These are phyloP conservation scores for Venturia oleaginea DNA, from an alignment of 2,329 filamentous ascomycete species.

Conservation along the genomic window DNA sequence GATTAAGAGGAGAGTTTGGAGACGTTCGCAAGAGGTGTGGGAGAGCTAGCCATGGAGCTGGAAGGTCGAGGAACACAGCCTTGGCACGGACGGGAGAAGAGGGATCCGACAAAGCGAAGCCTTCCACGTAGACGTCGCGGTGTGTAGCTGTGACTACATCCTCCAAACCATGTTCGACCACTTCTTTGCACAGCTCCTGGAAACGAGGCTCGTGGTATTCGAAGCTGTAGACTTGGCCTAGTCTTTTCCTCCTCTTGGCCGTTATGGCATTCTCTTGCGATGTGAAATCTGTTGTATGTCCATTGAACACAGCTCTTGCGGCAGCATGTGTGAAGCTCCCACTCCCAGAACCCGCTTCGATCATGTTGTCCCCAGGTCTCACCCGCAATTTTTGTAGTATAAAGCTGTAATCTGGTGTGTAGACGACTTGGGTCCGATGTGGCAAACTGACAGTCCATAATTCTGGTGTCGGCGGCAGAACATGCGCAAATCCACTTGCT, in stretches of 20 bases:
- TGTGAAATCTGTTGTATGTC: constrained; percentile 42
- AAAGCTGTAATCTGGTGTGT: constrained; percentile 81
- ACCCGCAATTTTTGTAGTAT: constrained; percentile 68
- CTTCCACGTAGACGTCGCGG: constrained; percentile 68
- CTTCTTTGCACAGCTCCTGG: constrained; percentile 58
- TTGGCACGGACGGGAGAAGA: constrained; percentile 47
- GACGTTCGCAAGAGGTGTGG: constrained; percentile 58
- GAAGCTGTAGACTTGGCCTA: constrained; percentile 69
- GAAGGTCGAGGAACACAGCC: constrained; percentile 70
- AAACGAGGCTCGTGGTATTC: constrained; percentile 71
- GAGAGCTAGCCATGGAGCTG: constrained; percentile 71
- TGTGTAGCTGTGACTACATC: constrained; percentile 63
- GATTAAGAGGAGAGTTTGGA: constrained; percentile 50
- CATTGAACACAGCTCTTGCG: constrained; percentile 65
- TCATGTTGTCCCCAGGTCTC: constrained; percentile 61
- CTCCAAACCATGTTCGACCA: constrained; percentile 57
- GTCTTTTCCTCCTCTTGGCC: constrained; percentile 30
- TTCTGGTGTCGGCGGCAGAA: constrained; percentile 71
- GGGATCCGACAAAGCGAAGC: constrained; percentile 49
- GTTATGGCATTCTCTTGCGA: constrained; percentile 16
- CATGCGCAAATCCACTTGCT: constrained; percentile 59
- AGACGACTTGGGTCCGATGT: constrained; percentile 78
- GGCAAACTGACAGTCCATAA: constrained; percentile 73
- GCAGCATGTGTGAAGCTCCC: constrained; percentile 79
- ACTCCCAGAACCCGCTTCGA: constrained; percentile 74